A percentile compares a stretch with the other conserved stretches of the same genome.
These are phyloP conservation scores for Metarhizium rileyi DNA, from an alignment of 2,329 filamentous ascomycete species.

Conservation along the genomic window DNA sequence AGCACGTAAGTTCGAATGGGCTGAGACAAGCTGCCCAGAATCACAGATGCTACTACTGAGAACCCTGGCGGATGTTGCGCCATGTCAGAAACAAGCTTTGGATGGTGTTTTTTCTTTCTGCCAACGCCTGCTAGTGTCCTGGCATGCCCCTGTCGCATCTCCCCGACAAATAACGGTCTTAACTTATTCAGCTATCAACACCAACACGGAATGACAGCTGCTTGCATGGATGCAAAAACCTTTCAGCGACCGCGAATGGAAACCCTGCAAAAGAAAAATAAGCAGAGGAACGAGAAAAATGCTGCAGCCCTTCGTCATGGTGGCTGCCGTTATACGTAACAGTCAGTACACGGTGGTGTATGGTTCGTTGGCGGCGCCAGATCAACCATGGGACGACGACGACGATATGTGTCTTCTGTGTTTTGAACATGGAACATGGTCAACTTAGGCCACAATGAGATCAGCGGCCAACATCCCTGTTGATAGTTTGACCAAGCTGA, in stretches of 20 bases:
- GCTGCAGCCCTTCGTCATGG: background rate
- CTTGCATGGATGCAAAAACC: background rate
- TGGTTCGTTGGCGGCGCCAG: background rate
- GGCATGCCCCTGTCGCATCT: too few species aligned
- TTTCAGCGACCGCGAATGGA: background rate
- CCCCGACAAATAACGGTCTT: too few species aligned
- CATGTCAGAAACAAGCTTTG: background rate
- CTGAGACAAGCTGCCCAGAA: background rate
- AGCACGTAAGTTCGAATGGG: background rate
- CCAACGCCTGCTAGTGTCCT: background rate
- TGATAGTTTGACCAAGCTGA: background rate
- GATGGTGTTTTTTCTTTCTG: too few species aligned
- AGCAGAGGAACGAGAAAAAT: background rate
- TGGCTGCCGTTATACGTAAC: background rate
- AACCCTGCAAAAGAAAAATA: background rate
- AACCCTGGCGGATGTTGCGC: conserved; percentile 1
- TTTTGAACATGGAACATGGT: too few species aligned
- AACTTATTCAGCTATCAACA: too few species aligned
- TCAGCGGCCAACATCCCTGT: background rate
- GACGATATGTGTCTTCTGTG: background rate
- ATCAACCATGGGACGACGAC: background rate
- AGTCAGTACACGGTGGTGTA: too few species aligned
- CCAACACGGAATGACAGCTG: too few species aligned
- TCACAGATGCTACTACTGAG: background rate
- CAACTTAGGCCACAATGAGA: background rate